Conservation (phyloP, 345 rosid species). For the Sapria himalayana region DNA sequence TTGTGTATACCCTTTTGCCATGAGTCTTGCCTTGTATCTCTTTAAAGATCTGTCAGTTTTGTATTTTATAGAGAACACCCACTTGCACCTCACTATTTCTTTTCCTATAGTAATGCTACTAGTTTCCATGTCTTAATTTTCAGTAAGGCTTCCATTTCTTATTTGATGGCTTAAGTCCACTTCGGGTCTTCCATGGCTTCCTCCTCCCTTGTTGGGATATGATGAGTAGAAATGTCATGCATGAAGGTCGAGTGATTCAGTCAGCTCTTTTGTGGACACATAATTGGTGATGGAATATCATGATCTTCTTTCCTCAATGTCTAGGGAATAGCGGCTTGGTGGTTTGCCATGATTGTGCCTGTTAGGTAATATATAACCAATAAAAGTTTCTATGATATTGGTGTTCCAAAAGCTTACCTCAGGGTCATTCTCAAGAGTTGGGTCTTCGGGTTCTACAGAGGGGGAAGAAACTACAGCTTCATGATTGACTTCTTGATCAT, state of each 20-base stretch:
- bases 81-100: no score
- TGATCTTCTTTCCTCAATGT: background rate
- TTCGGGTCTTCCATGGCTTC: background rate
- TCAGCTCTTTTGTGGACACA: background rate
- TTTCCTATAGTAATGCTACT: background rate
- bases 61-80: no score
- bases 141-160: background rate
- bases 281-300: background rate
- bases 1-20: no score
- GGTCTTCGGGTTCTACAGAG: background rate
- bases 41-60: no score
- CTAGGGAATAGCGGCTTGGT: background rate
- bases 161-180: background rate
- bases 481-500: no score
- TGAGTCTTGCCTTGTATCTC: no score
- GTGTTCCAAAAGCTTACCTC: background rate
- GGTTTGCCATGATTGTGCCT: conserved; percentile 3
- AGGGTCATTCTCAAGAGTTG: background rate
- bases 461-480: no score
- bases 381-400: background rate
- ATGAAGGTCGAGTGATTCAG: background rate
- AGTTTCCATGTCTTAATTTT: background rate
- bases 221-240: no score
- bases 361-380: background rate
- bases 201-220: no score